Base-by-base conservation (phyloP, 352 stramenopile genomes). In the Pythium rishiriense region DNA sequence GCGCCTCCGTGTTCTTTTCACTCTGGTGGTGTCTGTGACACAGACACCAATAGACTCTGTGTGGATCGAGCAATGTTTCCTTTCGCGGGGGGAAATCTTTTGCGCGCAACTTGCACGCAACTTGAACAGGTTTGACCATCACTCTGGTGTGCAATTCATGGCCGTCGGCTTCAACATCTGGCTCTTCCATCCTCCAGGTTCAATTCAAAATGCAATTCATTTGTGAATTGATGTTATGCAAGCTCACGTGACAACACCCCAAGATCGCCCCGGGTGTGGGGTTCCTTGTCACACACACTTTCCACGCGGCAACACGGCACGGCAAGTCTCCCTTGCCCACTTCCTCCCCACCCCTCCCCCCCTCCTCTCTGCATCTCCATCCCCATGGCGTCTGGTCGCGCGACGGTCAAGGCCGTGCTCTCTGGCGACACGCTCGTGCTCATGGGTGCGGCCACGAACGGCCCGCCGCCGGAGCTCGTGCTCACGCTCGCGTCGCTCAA, bases 401-500 rank as follows among this genome's bases (percentile, higher is more conserved):
- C 94, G 56, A 97, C 88, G 53, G 97, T 99, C 65, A 99, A 99
- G 76, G 96, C 92, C 54, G 97, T 99, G 54, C 75, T 99, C 41
- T 98, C 92, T 42, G 97, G 97, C 58, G 97, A 99, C 80, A 99
- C 97, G 41, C 76, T 99, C 35, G 82, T 99, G 69, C 86, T 99
- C 52, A 83, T 99, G 45, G 97, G 97, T 46, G 83, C 88, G 37
- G 68, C 80, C 39, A 79, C 72, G 17, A 93, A 91, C 59, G 92
- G 85, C 4, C 87, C 88, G 35, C 90, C 97, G 31, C 95, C 96
- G 1, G 97, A 99, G 79, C 85, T 99, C 33, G 85, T 98, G 73
- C 90, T 99, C 47, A 99, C 96, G 48, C 88, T 99, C 31, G 86
- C 97, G 64, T 97, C 89, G 52, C 87, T 99, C 14, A 88, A 95